Conservation (phyloP, 108 stramenopile species). For the Pseudonitzschia multiseries region DNA sequence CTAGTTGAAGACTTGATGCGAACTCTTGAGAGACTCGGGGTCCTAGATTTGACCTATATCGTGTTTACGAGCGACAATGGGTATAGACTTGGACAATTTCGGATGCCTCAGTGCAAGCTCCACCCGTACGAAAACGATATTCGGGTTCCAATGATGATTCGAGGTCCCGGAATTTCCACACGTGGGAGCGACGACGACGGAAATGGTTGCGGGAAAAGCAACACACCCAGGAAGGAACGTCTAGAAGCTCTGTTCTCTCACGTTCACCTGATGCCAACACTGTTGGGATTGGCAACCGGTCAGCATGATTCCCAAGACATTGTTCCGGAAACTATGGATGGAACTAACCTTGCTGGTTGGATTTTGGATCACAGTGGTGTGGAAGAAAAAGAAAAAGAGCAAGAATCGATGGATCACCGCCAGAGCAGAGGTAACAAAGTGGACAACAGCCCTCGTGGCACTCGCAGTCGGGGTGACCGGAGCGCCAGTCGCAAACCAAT, state of each 20-base stretch:
- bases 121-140: constrained; percentile 49
- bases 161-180: constrained; percentile 42
- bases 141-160: constrained; percentile 47
- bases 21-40: constrained; percentile 9
- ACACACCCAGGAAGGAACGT: background rate
- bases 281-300: constrained; percentile 32
- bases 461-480: background rate
- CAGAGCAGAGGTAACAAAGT: background rate
- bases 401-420: background rate
- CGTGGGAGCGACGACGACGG: background rate
- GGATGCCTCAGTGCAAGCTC: constrained; percentile 41
- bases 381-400: background rate
- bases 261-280: constrained; percentile 54
- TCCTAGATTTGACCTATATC: constrained; percentile 43
- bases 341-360: constrained; percentile 34
- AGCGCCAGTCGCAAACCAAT: background rate
- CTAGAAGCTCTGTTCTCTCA: constrained; percentile 21
- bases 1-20: constrained; percentile 35
- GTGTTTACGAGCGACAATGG: constrained; percentile 60
- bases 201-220: background rate
- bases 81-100: constrained; percentile 49
- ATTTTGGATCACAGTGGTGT: constrained; percentile 5
- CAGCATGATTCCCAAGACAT: background rate
- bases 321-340: constrained; percentile 48
- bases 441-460: background rate